Base-by-base conservation (phyloP, 768 basidiomycete genomes). In the Serendipita sp. region DNA sequence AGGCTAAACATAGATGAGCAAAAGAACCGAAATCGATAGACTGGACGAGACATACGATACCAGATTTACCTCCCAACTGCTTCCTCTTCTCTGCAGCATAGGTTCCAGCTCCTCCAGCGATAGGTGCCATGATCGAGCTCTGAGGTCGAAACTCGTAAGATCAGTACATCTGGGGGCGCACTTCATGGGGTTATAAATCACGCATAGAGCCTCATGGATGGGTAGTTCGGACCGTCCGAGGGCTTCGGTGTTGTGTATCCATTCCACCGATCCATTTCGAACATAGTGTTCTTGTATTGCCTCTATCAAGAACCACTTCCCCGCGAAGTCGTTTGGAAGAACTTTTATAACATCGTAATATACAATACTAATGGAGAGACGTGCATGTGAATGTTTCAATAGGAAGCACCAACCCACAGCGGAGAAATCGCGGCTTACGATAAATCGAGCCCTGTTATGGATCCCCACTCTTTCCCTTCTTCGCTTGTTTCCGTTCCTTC, bases 21-120 rank as follows among this genome's bases (percentile, higher is more conserved):
- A 51, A 8, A 51, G 8, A n/a, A 51, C 7, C 48, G 30, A 51
- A 13, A 13, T 5, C 5, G 48, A n/a, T 5, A 5, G 5, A n/a
- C 48, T 32, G 30, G 8, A n/a, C 8, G 7, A n/a, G 48, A 51
- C 77, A 63, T 69, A 84, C 85, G 82, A 83, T 85, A 72, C 86
- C 87, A 56, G 84, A 85, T 69, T 80, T 74, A 53, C 86, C 86
- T 65, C 80, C 79, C 45, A 88, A 76, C 13, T 78, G 77, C 68
- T 76, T 78, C 62, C 83, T 35, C 37, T 67, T 67, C 28, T 70
- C 62, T 16, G 72, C 66, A 18, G 70, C 71, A 41, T 73, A 70
- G 46, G 70, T 68, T 63, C 67, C 67, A 47, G 67, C 70, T 58
- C 70, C 70, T 46, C 71, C 71, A 16, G 68, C 69, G 67, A 70